phyloP scores from a whole-genome alignment of 2,329 filamentous ascomycete genomes.

The Xylariales sp. region DNA sequence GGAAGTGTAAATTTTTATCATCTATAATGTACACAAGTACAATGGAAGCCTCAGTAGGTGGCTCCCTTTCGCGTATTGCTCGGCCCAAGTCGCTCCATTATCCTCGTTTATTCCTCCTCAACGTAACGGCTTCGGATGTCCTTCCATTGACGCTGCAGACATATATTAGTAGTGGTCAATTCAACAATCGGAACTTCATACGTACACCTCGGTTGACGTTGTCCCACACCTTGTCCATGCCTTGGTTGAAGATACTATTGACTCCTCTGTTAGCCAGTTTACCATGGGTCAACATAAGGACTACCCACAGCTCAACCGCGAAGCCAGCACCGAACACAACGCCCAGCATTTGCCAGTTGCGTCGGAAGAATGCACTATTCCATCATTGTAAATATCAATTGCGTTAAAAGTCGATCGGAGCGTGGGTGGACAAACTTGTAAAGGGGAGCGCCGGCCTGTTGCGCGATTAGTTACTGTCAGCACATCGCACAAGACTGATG shows the following conservation, averaged over 20 bases:
- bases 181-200: constrained; percentile 19
- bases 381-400: constrained; percentile 16
- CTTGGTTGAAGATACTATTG: constrained; percentile 73
- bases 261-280: constrained; percentile 24
- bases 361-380: constrained; percentile 74
- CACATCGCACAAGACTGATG: constrained; percentile 6
- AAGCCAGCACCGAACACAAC: constrained; percentile 86
- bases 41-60: constrained; percentile 7
- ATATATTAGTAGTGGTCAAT: constrained; percentile 23
- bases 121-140: constrained; percentile 93
- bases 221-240: constrained; percentile 87
- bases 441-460: constrained; percentile 40
- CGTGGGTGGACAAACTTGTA: constrained; percentile 51
- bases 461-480: constrained; percentile 25
- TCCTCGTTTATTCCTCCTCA: constrained; percentile 50
- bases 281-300: background rate
- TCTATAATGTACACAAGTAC: constrained; percentile 21
- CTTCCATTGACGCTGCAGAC: constrained; percentile 96
- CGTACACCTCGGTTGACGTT: constrained; percentile 85
- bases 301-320: constrained; percentile 83
- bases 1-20: constrained; percentile 4
- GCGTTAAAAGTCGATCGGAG: constrained; percentile 4
- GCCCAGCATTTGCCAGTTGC: constrained; percentile 83
- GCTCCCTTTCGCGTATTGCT: constrained; percentile 1
- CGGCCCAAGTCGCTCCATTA: constrained; percentile 1